Evolutionary conservation across 2,329 filamentous ascomycete genomes (phyloP), one percentile per base, ranked within the genome.

Genomic region (Lasiodiplodia sp.): DNA sequence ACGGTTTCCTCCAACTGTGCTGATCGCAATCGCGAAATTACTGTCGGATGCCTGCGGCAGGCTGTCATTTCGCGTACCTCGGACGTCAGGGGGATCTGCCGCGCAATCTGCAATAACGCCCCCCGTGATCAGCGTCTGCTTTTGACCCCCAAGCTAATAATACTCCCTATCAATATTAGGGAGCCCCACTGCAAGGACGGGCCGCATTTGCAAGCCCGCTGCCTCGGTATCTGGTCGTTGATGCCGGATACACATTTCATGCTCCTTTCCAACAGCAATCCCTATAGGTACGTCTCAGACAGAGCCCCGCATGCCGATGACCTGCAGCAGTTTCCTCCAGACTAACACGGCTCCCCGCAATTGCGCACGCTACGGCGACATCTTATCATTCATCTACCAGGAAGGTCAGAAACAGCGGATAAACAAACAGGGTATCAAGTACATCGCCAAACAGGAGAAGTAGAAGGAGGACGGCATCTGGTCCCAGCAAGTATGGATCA

Each of bases 41-140:
- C 60, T 6, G 18, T 37, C 10, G 16, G 23, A 31, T 38, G 31
- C 44, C 23, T 21, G 23, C 44, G 56, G 56, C 56, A 16, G 37
- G 56, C 55, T 14, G 38, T 60, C 16, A 47, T 44, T 21, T 60
- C 56, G 56, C 38, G 37, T 47, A 16, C 31, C 8, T 63, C 28
- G 40, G 37, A 18, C 4, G n/a, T 64, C 60, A 64, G 60, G 60
- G 60, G 60, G 60, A 64, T 64, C 60, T 52, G 31, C 60, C 28
- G 47, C 44, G 28, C 47, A 64, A 64, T 11, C 60, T 47, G 44
- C 60, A 37, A 52, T 64, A 51, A 23, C 14, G 31, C 56, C 23
- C 60, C 10, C 44, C 10, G 31, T 38, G 47, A 51, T 64, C 60
- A 38, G 40, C 60, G 31, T 37, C n/a, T 52, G 31, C 21, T n/a